Evolutionary conservation across 164 flowering plant species (phyloP).

Genomic region (Dillenia turbinata): DNA sequence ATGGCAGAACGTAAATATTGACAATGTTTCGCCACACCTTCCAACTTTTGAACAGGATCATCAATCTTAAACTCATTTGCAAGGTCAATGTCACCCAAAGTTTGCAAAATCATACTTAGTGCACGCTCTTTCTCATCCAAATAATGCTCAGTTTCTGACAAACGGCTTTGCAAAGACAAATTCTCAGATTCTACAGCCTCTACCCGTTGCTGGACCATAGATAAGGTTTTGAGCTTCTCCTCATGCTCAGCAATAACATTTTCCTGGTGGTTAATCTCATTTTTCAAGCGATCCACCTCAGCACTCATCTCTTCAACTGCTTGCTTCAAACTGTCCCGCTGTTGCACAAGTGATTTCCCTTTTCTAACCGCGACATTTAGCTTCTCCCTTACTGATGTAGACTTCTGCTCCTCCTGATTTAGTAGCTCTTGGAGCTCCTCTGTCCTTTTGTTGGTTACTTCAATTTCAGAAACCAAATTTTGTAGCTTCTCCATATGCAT

Average conservation of each 20-base stretch:
- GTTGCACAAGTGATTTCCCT: constrained; percentile 93
- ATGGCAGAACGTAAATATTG: constrained; percentile 42
- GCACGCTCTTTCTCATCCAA: constrained; percentile 43
- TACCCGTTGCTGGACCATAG: constrained; percentile 34
- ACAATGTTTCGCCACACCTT: constrained; percentile 35
- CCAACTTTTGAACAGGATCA: constrained; percentile 62
- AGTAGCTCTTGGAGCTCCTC: constrained; percentile 57
- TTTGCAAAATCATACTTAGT: constrained; percentile 38
- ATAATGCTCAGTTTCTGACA: constrained; percentile 48
- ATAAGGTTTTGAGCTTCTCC: constrained; percentile 46
- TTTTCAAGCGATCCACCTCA: constrained; percentile 51
- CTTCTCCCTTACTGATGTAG: constrained; percentile 79
- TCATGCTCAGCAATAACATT: constrained; percentile 44
- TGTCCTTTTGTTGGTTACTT: constrained; percentile 32
- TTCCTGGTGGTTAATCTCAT: constrained; percentile 40
- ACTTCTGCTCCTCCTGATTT: constrained; percentile 83
- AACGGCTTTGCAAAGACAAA: constrained; percentile 36
- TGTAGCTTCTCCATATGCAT: constrained; percentile 36
- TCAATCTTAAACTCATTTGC: constrained; percentile 23
- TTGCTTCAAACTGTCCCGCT: constrained; percentile 82
- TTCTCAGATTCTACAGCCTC: constrained; percentile 54
- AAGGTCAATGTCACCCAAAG: constrained; percentile 44
- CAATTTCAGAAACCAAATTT: constrained; percentile 45
- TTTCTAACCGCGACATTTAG: constrained; percentile 92
- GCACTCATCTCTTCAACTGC: constrained; percentile 57